A percentile compares a stretch with the other conserved stretches of the same genome.
phyloP scores from a whole-genome alignment of 2,329 filamentous ascomycete genomes.

The Colletotrichum theobromicola region DNA sequence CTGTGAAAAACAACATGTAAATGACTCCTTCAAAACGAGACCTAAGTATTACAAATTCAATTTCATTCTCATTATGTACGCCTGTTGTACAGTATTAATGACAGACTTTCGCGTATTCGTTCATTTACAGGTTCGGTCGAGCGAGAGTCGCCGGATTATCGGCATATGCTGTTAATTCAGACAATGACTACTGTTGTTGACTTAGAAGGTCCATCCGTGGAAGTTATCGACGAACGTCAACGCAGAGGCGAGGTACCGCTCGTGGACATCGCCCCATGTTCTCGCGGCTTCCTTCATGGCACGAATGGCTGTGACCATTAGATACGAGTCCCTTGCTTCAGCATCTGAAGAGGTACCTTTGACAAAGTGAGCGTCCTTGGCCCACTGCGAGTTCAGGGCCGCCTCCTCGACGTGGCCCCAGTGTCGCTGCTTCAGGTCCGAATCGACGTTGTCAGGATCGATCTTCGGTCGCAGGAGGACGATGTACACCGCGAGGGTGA shows the following conservation, averaged over 20 bases:
- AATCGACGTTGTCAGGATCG: slow-evolving; percentile 66
- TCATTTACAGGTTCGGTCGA: neutral
- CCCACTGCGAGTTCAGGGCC: slow-evolving; percentile 71
- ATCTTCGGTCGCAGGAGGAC: slow-evolving; percentile 75
- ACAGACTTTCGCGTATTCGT: neutral
- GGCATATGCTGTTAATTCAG: neutral
- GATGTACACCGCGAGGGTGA: slow-evolving; percentile 80
- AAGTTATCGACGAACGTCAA: slow-evolving; percentile 78
- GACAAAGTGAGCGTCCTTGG: slow-evolving; percentile 82
- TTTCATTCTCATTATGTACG: neutral
- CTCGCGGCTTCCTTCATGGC: slow-evolving; percentile 76
- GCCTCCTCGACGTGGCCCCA: slow-evolving; percentile 81
- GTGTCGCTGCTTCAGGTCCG: slow-evolving; percentile 66
- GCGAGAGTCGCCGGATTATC: neutral
- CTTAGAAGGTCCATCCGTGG: slow-evolving; percentile 63
- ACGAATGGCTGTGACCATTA: slow-evolving; percentile 59
- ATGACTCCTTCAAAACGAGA: neutral
- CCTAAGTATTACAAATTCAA: neutral
- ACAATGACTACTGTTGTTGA: neutral
- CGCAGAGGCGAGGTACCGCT: slow-evolving; percentile 71
- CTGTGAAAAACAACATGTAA: neutral
- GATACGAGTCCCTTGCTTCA: neutral
- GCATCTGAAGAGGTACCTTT: slow-evolving; percentile 62
- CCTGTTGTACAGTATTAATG: neutral
- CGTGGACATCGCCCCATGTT: slow-evolving; percentile 75